Percentiles rank a stretch among this genome's conserved stretches.
Evolutionary conservation across 2,329 filamentous ascomycete species (phyloP).

Genomic region (Uncinocarpus reesii): DNA sequence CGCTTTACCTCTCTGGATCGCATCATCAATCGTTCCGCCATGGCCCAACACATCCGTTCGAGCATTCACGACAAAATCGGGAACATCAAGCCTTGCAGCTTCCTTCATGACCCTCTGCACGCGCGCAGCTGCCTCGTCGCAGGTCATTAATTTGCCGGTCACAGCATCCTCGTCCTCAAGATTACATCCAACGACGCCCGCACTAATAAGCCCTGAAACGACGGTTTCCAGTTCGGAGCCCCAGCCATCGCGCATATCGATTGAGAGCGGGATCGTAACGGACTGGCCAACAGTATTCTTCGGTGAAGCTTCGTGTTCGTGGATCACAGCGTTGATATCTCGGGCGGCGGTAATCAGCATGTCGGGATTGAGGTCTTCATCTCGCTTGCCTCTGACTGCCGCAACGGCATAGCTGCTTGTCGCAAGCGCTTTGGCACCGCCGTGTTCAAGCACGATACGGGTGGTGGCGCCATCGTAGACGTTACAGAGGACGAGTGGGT

Average conservation of each 20-base stretch:
- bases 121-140: slow-evolving; percentile 38
- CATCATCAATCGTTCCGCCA: slow-evolving; percentile 35
- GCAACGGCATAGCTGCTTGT: slow-evolving; percentile 42
- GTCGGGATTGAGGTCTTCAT: slow-evolving; percentile 41
- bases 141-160: slow-evolving; percentile 26
- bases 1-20: slow-evolving; percentile 41
- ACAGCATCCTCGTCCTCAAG: slow-evolving; percentile 43
- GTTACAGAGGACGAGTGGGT: slow-evolving; percentile 46
- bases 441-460: slow-evolving; percentile 30
- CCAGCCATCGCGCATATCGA: slow-evolving; percentile 50
- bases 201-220: slow-evolving; percentile 33
- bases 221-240: slow-evolving; percentile 36
- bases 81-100: slow-evolving; percentile 38
- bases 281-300: neutral
- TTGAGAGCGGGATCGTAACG: slow-evolving; percentile 37
- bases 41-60: slow-evolving; percentile 42
- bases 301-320: slow-evolving; percentile 17
- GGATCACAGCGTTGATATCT: slow-evolving; percentile 34
- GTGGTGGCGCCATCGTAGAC: slow-evolving; percentile 46
- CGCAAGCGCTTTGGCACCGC: slow-evolving; percentile 34
- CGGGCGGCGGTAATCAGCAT: slow-evolving; percentile 41
- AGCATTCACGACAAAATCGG: slow-evolving; percentile 46
- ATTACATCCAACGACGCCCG: slow-evolving; percentile 46
- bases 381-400: slow-evolving; percentile 32
- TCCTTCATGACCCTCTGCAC: slow-evolving; percentile 36